These are phyloP conservation scores for Penicillium antarcticum DNA, from an alignment of 495 filamentous ascomycete species.

Conservation along the genomic window DNA sequence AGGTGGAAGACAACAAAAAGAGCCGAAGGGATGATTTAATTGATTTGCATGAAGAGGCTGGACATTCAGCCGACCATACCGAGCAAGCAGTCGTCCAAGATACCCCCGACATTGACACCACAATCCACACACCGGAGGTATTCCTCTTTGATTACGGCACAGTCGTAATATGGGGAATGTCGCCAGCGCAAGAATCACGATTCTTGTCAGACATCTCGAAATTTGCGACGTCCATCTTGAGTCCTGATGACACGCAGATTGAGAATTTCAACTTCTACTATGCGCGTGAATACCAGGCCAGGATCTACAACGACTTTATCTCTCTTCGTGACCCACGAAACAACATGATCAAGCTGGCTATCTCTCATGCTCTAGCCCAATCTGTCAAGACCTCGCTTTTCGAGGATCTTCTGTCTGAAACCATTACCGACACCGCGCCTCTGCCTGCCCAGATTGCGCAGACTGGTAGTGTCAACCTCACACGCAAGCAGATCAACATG, in stretches of 20 bases:
- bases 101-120: constrained; percentile 49
- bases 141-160: constrained; percentile 98
- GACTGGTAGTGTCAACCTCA: constrained; percentile 85
- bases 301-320: constrained; percentile 99
- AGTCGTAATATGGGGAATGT: constrained; percentile 99
- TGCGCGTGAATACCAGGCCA: constrained; percentile 90
- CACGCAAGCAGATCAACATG: constrained; percentile 89
- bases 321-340: constrained; percentile 86
- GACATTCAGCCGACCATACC: constrained; percentile 24
- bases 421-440: constrained; percentile 83
- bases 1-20: constrained; percentile 51
- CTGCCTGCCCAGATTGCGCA: constrained; percentile 86
- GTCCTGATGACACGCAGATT: constrained; percentile 82
- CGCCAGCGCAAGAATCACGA: constrained; percentile 72
- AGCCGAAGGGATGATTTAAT: constrained; percentile 52
- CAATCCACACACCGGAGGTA: constrained; percentile 86
- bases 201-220: constrained; percentile 95
- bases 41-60: constrained; percentile 43
- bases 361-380: constrained; percentile 91
- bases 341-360: constrained; percentile 97
- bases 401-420: constrained; percentile 91
- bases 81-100: constrained; percentile 27
- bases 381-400: constrained; percentile 96
- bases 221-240: constrained; percentile 88
- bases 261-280: constrained; percentile 99